Evolutionary conservation across 768 basidiomycete genomes (phyloP).

Genomic region (Phylloporus sp.): DNA sequence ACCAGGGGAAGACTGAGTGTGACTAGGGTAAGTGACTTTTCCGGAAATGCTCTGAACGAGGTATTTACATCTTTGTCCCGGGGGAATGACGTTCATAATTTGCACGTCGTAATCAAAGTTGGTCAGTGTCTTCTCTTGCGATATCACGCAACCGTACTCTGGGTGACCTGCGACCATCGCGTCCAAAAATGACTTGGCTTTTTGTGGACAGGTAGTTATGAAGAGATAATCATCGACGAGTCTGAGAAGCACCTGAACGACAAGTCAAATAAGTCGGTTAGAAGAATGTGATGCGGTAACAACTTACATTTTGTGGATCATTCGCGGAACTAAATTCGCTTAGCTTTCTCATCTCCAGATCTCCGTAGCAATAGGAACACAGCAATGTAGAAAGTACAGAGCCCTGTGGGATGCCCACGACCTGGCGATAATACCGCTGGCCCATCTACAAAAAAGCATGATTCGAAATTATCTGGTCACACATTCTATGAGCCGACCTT

Average conservation of each 20-base stretch:
- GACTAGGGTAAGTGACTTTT: neutral
- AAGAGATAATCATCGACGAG: constrained; percentile 95
- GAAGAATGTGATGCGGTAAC: neutral
- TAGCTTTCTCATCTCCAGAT: constrained; percentile 62
- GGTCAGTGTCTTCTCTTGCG: constrained; percentile 80
- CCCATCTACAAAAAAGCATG: constrained; percentile 55
- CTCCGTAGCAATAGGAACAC: constrained; percentile 93
- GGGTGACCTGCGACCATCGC: constrained; percentile 84
- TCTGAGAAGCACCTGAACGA: constrained; percentile 63
- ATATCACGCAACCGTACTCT: constrained; percentile 91
- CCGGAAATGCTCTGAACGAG: neutral
- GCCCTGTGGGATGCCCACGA: constrained; percentile 95
- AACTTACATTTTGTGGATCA: constrained; percentile 58
- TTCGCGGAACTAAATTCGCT: constrained; percentile 43
- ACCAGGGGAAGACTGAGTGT: constrained; percentile 85
- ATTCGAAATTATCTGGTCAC: neutral
- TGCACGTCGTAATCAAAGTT: constrained; percentile 70
- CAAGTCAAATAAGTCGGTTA: neutral
- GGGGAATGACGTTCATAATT: constrained; percentile 49
- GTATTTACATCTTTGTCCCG: constrained; percentile 41
- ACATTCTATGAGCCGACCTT: constrained; percentile 45
- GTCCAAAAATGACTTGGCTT: constrained; percentile 65
- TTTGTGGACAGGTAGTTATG: constrained; percentile 59
- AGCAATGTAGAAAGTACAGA: constrained; percentile 92
- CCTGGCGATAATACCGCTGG: constrained; percentile 74